Evolutionary conservation across 2,329 filamentous ascomycete species (phyloP).

Genomic region (Gaeumannomyces sp.): DNA sequence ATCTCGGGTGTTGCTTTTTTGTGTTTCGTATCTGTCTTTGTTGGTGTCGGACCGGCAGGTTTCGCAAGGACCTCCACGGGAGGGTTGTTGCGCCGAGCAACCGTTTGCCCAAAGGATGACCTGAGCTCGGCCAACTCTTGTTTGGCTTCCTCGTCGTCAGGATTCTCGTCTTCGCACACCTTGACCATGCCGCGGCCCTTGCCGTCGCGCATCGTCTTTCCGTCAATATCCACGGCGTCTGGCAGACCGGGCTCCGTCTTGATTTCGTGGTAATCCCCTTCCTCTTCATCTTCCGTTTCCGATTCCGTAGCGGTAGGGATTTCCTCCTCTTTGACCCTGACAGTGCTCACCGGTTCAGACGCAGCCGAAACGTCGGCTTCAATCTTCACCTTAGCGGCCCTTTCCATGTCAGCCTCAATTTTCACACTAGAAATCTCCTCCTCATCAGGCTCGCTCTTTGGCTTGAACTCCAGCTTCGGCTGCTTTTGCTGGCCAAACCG

Average conservation of each 20-base stretch:
- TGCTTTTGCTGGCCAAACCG: slow-evolving; percentile 56
- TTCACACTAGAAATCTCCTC: slow-evolving; percentile 16
- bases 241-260: slow-evolving; percentile 32
- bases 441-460: slow-evolving; percentile 19
- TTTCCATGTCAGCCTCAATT: slow-evolving; percentile 14
- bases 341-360: slow-evolving; percentile 20
- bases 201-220: slow-evolving; percentile 53
- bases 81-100: too few relatives aligned
- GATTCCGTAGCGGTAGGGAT: slow-evolving; percentile 32
- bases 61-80: too few relatives aligned
- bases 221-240: slow-evolving; percentile 59
- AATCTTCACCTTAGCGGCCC: too few relatives aligned
- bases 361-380: too few relatives aligned
- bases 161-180: slow-evolving; percentile 65
- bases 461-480: slow-evolving; percentile 24
- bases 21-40: slow-evolving; percentile 6
- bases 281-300: slow-evolving; percentile 43
- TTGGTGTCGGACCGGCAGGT: too few relatives aligned
- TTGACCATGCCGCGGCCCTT: slow-evolving; percentile 64
- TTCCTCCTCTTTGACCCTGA: slow-evolving; percentile 13
- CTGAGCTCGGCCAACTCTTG: slow-evolving; percentile 64
- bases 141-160: slow-evolving; percentile 48
- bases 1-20: background rate
- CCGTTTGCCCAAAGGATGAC: slow-evolving; percentile 23
- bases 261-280: slow-evolving; percentile 26